Evolutionary conservation across 1,284 basidiomycete species (phyloP).

Genomic region (Golubevia sp.): DNA sequence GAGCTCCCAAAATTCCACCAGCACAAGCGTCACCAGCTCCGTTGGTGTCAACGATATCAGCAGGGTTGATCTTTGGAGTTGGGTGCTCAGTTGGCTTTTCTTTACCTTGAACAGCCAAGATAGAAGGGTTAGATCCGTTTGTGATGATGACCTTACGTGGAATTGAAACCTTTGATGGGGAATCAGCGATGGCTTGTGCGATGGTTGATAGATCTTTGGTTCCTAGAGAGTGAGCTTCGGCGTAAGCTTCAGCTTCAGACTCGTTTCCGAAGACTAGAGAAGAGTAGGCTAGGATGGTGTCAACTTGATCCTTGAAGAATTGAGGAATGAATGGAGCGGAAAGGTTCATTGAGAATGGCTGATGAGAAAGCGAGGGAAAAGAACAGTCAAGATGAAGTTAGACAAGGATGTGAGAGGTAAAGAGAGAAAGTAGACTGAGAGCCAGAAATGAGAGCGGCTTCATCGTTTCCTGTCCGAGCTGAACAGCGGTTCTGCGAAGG

Average conservation of each 20-base stretch:
- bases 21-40: conserved; percentile 99
- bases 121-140: conserved; percentile 80
- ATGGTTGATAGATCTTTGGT: conserved; percentile 47
- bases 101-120: conserved; percentile 73
- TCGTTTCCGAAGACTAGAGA: conserved; percentile 74
- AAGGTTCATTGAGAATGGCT: conserved; percentile 74
- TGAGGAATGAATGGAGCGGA: conserved; percentile 97
- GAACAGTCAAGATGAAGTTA: too few species aligned
- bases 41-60: conserved; percentile 86
- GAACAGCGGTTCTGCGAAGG: too few species aligned
- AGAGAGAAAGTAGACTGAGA: not conserved
- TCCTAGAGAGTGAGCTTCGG: conserved; percentile 65
- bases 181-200: conserved; percentile 55
- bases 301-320: conserved; percentile 75
- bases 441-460: not conserved
- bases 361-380: not conserved
- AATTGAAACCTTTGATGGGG: conserved; percentile 68
- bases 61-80: conserved; percentile 64
- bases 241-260: conserved; percentile 87
- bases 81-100: conserved; percentile 64
- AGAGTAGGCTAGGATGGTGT: conserved; percentile 50
- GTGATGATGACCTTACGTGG: conserved; percentile 89
- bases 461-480: too few species aligned
- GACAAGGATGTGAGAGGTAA: not conserved
- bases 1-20: conserved; percentile 91